A percentile compares a stretch with the other conserved stretches of the same genome.
These are phyloP conservation scores for Exophiala lecanii-corni DNA, from an alignment of 2,329 filamentous ascomycete species.

Conservation along the genomic window DNA sequence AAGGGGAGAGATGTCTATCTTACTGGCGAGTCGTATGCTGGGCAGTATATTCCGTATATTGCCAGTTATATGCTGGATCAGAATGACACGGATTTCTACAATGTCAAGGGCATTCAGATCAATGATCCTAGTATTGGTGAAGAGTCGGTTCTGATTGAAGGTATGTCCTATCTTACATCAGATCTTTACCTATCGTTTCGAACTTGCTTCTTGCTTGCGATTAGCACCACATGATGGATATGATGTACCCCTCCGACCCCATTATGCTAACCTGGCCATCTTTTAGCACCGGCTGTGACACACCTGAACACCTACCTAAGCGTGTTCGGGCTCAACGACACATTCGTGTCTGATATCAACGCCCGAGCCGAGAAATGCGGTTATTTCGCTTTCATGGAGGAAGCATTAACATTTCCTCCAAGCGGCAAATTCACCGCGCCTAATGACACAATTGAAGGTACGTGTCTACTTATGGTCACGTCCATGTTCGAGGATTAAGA, in stretches of 20 bases:
- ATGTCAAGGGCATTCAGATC: constrained; percentile 48
- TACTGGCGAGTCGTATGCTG: no score
- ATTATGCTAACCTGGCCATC: no score
- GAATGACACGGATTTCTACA: constrained; percentile 47
- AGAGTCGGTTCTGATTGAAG: constrained; percentile 31
- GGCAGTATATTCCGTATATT: constrained; percentile 37
- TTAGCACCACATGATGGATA: background rate
- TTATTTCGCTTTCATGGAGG: constrained; percentile 43
- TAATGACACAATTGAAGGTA: constrained; percentile 8
- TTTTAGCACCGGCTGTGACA: constrained; percentile 34
- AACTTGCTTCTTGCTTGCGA: background rate
- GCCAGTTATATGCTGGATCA: constrained; percentile 49
- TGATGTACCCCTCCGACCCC: no score
- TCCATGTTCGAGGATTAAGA: no score
- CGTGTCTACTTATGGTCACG: no score
- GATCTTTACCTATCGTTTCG: no score
- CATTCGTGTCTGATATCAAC: constrained; percentile 34
- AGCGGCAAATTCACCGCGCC: constrained; percentile 18
- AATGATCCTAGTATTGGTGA: constrained; percentile 45
- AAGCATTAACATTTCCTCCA: constrained; percentile 62
- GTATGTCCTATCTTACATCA: no score
- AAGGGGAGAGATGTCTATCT: constrained; percentile 52
- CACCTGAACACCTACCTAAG: constrained; percentile 36
- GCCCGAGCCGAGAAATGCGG: constrained; percentile 41
- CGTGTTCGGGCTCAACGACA: constrained; percentile 21